These are phyloP conservation scores for Ramaria rubella DNA, from an alignment of 768 basidiomycete species.

Conservation along the genomic window DNA sequence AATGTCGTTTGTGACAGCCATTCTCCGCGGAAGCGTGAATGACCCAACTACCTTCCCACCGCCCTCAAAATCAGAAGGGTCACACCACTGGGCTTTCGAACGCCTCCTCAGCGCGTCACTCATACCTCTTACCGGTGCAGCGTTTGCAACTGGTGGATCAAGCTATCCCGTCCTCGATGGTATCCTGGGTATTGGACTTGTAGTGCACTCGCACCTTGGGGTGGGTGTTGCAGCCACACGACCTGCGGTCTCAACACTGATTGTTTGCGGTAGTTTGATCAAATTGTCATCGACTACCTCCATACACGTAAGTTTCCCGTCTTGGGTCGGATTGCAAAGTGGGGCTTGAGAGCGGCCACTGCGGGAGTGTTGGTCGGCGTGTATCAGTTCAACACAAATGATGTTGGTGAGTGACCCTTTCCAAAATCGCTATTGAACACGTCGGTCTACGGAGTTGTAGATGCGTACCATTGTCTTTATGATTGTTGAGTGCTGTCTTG, in stretches of 20 bases:
- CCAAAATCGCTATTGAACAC: too few species aligned
- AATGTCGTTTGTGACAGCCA: too few species aligned
- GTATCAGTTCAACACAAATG: constrained; percentile 98
- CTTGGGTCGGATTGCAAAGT: constrained; percentile 60
- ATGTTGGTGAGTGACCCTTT: constrained; percentile 65
- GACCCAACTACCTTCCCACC: constrained; percentile 89
- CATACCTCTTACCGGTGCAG: constrained; percentile 82
- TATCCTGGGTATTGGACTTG: constrained; percentile 75
- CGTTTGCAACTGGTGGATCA: constrained; percentile 71
- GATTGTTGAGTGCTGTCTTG: constrained; percentile 10
- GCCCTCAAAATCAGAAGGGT: constrained; percentile 76
- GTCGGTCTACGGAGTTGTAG: too few species aligned
- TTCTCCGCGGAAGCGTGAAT: constrained; percentile 89
- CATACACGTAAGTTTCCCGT: constrained; percentile 92
- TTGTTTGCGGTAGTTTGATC: constrained; percentile 55
- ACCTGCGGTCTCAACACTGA: neutral
- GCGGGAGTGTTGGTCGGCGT: constrained; percentile 81
- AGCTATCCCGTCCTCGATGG: constrained; percentile 86
- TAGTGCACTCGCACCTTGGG: constrained; percentile 95
- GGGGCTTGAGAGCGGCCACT: constrained; percentile 73
- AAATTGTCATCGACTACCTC: constrained; percentile 78
- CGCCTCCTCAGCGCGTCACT: constrained; percentile 82
- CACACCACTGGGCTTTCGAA: constrained; percentile 92
- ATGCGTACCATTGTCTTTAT: neutral
- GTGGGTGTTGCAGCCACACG: constrained; percentile 38